Conservation (phyloP, 2,329 filamentous ascomycete genomes). For the Monilinia laxa region DNA sequence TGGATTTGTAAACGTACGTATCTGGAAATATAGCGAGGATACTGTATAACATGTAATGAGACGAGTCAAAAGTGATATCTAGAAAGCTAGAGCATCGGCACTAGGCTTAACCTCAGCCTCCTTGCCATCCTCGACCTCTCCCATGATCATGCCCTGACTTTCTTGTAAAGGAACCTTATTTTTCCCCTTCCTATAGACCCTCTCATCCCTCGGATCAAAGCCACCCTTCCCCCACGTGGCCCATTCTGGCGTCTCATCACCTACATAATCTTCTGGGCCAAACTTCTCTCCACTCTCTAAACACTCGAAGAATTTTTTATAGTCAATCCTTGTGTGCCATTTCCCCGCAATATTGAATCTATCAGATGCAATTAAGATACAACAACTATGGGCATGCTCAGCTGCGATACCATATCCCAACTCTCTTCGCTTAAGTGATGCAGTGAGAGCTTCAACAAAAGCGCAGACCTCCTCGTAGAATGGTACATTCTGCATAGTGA, state of each 20-base stretch:
- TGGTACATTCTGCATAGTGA: slow-evolving; percentile 97
- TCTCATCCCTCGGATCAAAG: slow-evolving; percentile 85
- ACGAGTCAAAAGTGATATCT: not conserved
- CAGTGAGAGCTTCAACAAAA: slow-evolving; percentile 75
- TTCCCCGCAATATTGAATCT: slow-evolving; percentile 73
- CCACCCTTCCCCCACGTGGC: slow-evolving; percentile 92
- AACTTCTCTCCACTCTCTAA: slow-evolving; percentile 71
- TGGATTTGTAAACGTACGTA: no score
- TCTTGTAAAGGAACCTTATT: slow-evolving; percentile 37
- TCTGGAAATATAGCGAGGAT: not conserved
- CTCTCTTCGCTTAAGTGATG: slow-evolving; percentile 65
- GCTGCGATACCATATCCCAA: slow-evolving; percentile 87
- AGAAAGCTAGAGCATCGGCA: not conserved
- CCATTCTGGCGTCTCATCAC: slow-evolving; percentile 83
- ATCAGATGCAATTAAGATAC: slow-evolving; percentile 79
- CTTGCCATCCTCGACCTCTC: slow-evolving; percentile 7
- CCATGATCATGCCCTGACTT: slow-evolving; percentile 25
- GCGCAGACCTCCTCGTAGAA: slow-evolving; percentile 88
- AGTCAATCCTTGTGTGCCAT: slow-evolving; percentile 93
- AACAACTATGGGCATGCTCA: slow-evolving; percentile 94
- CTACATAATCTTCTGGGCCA: slow-evolving; percentile 88
- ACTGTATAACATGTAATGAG: not conserved
- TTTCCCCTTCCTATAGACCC: slow-evolving; percentile 83
- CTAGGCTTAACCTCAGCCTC: not conserved
- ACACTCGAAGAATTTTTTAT: slow-evolving; percentile 81